Evolutionary conservation across 2,329 filamentous ascomycete species (phyloP), one percentile per base, ranked within the genome.

Genomic region (Onygenales sp.): DNA sequence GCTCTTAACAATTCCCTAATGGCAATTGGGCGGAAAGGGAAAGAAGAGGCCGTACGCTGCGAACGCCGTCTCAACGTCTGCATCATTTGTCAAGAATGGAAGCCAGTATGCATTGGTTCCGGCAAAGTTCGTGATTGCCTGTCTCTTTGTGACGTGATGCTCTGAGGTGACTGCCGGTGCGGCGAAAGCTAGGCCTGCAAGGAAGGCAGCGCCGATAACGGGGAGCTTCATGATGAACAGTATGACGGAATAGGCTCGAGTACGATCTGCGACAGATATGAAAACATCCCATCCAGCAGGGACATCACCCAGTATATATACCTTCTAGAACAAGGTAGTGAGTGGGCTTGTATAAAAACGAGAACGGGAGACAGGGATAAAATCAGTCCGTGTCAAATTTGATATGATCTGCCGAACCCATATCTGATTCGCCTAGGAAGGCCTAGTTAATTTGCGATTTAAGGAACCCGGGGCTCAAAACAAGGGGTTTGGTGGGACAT

Each of bases 81-180:
- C 66, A 51, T 78, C 66, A 54, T 74, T 72, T 11, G 68, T 75
- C 17, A 78, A 63, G 62, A 78, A 78, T 0, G 69, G 69, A 33
- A 79, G 72, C 76, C 77, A 79, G 66, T 78, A 80, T 4, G 72
- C 66, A 59, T 80, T 79, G 2, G 75, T 77, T 9, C 70, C 77
- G 4, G 73, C 72, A 57, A 70, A 77, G n/a, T 35, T 35, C 44
- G 44, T 13, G 31, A 35, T 13, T 21, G 17, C 27, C 27, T 13
- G 11, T 31, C 44, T 47, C 44, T 17, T 43, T 21, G 48, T 17
- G 27, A 13, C 13, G 27, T 39, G n/a, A n/a, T 39, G 5, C 14
- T 14, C 46, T 11, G 46, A 17, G n/a, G 31, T 17, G 8, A n/a
- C 17, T 9, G 14, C n/a, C 7, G 46, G 46, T 10, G 27, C 27